Base-by-base conservation (phyloP, 2,329 filamentous ascomycete genomes). In the Thelonectria discophora region DNA sequence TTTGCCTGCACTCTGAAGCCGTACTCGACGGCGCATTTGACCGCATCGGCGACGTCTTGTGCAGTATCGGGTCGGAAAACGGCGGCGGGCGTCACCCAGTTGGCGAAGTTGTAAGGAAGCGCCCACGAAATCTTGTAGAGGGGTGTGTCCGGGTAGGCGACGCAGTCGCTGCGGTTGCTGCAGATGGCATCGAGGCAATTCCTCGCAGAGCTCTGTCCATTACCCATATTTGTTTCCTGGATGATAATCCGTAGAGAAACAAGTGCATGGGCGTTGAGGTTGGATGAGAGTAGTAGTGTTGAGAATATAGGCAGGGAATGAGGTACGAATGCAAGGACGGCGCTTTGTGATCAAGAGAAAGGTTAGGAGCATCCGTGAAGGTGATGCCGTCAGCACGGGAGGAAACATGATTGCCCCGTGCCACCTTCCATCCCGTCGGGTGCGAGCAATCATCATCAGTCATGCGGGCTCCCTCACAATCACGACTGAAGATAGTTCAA, bases 1-100 rank as follows among this genome's bases (percentile, higher is more conserved):
- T 81, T 85, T 20, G 88, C 83, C 69, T 89, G 86, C 0, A 90
- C 85, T 65, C 84, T 83, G 54, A 85, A 73, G 6, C 76, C 76
- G 59, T 78, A 76, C 21, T 80, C 63, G 2, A 72, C 77, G 5
- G 87, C 88, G 69, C 87, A 90, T 52, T 83, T 81, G 40, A 90
- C 80, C 13, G 86, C 83, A 18, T 76, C 81, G 1, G 86, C 80
- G 2, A 90, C 82, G 56, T 89, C 84, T 20, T 82, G 73, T 11
- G 81, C 77, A 0, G 76, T 84, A 5, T 77, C 74, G 0, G 87
- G 87, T 8, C 85, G 78, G 3, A 87, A 80, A 17, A 90, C 84
- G 11, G 85, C 86, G 9, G 79, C 75, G 0, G 87, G 88, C 6
- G 75, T 81, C 21, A 85, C 78, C 2, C 75, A 71, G 17, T 82